Base-by-base conservation (phyloP, 768 basidiomycete species). In the Mycena indigotica region DNA sequence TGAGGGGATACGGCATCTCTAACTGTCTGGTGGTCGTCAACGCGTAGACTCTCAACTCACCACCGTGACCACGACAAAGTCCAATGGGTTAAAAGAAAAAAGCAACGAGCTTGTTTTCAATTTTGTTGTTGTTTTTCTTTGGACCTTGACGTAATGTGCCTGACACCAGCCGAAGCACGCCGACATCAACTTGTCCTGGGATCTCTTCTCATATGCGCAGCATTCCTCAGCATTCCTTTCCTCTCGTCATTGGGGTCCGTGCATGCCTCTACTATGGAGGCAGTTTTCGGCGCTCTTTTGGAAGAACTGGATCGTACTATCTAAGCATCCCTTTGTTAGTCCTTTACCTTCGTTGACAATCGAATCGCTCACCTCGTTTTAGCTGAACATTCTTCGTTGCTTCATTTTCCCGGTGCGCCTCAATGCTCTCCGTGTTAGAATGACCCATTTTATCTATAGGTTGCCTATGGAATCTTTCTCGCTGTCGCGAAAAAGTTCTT, bases 251-350 rank as follows among this genome's bases (percentile, higher is more conserved):
- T n/a, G n/a, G 35, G 12, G 12, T 10, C 16, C 55, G n/a, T 35
- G 32, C 58, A 62, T 62, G 61, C 39, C 28, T 55, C 69, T 85
- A 30, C 86, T 88, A 67, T 81, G 82, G 76, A 77, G 80, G 28
- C 88, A 90, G 72, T 79, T 86, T 54, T 69, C 71, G 3, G 83
- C 81, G 2, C 70, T 90, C 21, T 79, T 82, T 54, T 80, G 84
- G 81, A 90, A 90, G 76, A 89, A 89, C 62, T 88, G 85, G 85
- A 88, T 89, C 40, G 77, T 88, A 0, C 74, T 89, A 26, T 84
- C 80, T 23, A 87, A 83, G 66, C 85, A 87, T 69, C 79, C 84
- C 51, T 70, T 86, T 66, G 87, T 88, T 65, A 67, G 85, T 75
- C 23, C 29, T 3, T 28, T 49, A 29, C 16, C 57, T 57, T 6